A percentile compares a stretch with the other conserved stretches of the same genome.
Conservation (phyloP, 1,139 yeast genomes). For the Saccharomyces pastorianus region DNA sequence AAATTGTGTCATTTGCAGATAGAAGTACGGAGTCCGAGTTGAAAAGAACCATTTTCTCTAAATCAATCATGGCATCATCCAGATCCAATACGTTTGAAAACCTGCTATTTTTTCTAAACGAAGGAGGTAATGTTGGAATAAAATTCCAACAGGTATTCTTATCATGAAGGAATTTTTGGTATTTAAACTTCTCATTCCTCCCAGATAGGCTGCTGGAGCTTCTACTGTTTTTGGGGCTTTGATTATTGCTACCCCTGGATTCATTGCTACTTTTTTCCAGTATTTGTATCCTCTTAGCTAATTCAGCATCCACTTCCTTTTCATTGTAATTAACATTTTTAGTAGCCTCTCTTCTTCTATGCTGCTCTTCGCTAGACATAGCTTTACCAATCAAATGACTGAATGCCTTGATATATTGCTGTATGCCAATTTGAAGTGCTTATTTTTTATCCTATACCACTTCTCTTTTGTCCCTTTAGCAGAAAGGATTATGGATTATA, state of each 20-base stretch:
- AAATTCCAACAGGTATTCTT: slow-evolving; percentile 25
- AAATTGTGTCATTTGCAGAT: slow-evolving; percentile 54
- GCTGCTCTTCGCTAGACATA: background rate
- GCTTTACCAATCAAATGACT: background rate
- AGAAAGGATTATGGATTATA: background rate
- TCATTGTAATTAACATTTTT: slow-evolving; percentile 33
- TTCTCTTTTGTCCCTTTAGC: background rate
- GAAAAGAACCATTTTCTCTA: slow-evolving; percentile 18
- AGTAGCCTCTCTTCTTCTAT: slow-evolving; percentile 23
- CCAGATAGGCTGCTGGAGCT: slow-evolving; percentile 1
- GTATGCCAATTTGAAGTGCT: background rate
- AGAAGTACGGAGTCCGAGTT: slow-evolving; percentile 30
- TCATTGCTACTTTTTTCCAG: slow-evolving; percentile 10
- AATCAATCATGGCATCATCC: slow-evolving; percentile 35
- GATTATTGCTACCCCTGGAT: background rate
- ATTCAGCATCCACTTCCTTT: slow-evolving; percentile 26
- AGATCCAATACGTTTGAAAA: slow-evolving; percentile 35
- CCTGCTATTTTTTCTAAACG: slow-evolving; percentile 22
- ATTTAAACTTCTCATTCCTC: slow-evolving; percentile 8
- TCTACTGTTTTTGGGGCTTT: slow-evolving; percentile 2
- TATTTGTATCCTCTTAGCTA: slow-evolving; percentile 16
- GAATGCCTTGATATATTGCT: background rate
- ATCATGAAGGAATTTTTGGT: slow-evolving; percentile 21
- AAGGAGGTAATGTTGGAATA: slow-evolving; percentile 27
- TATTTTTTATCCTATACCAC: background rate